A percentile compares a stretch with the other conserved stretches of the same genome.
Conservation (phyloP, 1,284 basidiomycete species). For the Mycena citricolor region DNA sequence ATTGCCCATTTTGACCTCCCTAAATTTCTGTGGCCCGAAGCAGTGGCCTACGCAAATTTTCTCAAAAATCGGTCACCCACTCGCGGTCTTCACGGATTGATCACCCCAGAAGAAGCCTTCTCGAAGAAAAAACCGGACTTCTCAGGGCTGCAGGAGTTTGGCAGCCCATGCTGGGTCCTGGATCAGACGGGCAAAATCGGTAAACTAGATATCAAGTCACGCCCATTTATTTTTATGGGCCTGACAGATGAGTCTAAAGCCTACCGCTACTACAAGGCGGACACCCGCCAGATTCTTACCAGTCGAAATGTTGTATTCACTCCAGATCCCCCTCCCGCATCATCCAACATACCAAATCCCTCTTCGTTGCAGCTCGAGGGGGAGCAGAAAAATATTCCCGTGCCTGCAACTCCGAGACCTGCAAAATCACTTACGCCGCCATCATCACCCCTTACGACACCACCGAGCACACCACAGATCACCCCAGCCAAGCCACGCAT, state of each 20-base stretch:
- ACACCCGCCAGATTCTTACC: conserved; percentile 18
- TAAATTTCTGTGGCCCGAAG: conserved; percentile 39
- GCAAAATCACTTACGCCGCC: conserved; percentile 1
- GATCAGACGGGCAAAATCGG: conserved; percentile 6
- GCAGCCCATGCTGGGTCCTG: conserved; percentile 9
- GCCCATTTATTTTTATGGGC: conserved; percentile 26
- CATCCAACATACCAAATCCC: conserved; percentile 8
- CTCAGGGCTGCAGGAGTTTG: conserved; percentile 18
- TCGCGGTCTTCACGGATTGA: conserved; percentile 19
- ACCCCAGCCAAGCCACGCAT: conserved; percentile 8
- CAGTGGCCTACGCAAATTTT: conserved; percentile 33
- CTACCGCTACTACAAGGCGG: conserved; percentile 24
- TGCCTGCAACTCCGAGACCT: conserved; percentile 3
- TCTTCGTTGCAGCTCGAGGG: conserved; percentile 10
- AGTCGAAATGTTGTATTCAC: conserved; percentile 30
- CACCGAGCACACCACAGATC: not conserved
- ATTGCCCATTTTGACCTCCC: conserved; percentile 32
- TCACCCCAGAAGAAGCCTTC: conserved; percentile 29
- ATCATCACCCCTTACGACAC: not conserved
- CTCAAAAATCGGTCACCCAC: conserved; percentile 32
- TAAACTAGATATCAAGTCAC: conserved; percentile 24
- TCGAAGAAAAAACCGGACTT: conserved; percentile 26
- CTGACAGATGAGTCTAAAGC: conserved; percentile 22
- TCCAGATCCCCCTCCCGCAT: too few relatives aligned
- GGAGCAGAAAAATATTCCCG: conserved; percentile 5